Percentiles rank a stretch among this genome's conserved stretches.
phyloP scores from a whole-genome alignment of 179 eudicot genomes.

The Nepenthes alata region DNA sequence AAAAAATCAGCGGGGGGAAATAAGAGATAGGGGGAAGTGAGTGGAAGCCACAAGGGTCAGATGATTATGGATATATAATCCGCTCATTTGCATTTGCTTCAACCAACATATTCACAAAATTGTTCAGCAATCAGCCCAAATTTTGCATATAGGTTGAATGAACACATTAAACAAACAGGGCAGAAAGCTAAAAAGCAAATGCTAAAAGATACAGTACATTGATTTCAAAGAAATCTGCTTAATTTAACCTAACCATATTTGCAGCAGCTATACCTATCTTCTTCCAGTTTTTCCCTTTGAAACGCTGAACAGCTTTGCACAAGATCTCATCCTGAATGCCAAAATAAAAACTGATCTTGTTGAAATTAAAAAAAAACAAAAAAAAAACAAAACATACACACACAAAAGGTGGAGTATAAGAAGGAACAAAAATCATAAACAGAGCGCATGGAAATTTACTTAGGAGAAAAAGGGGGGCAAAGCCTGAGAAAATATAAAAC shows the following conservation, averaged over 20 bases:
- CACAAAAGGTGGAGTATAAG: too few relatives aligned
- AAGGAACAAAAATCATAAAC: not conserved
- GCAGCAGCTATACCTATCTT: constrained; percentile 58
- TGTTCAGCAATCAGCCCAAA: not conserved
- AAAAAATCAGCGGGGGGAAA: too few relatives aligned
- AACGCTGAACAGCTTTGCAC: constrained; percentile 76
- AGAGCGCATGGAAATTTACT: not conserved
- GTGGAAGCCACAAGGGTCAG: too few relatives aligned
- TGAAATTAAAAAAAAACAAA: not conserved
- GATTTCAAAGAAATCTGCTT: not conserved
- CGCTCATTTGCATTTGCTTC: too few relatives aligned
- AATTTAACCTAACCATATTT: not conserved
- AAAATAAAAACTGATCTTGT: constrained; percentile 6
- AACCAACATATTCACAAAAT: not conserved
- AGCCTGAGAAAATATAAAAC: not conserved
- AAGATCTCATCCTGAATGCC: constrained; percentile 71
- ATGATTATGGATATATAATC: too few relatives aligned
- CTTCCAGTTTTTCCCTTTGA: constrained; percentile 95
- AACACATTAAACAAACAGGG: not conserved
- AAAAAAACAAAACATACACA: too few relatives aligned
- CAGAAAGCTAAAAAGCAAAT: not conserved
- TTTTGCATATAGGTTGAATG: too few relatives aligned
- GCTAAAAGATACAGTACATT: not conserved
- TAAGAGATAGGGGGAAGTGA: too few relatives aligned
- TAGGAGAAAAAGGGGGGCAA: not conserved